A percentile compares a stretch with the other conserved stretches of the same genome.
phyloP scores from a whole-genome alignment of 139 green algal genomes.

The Closterium sp. region DNA sequence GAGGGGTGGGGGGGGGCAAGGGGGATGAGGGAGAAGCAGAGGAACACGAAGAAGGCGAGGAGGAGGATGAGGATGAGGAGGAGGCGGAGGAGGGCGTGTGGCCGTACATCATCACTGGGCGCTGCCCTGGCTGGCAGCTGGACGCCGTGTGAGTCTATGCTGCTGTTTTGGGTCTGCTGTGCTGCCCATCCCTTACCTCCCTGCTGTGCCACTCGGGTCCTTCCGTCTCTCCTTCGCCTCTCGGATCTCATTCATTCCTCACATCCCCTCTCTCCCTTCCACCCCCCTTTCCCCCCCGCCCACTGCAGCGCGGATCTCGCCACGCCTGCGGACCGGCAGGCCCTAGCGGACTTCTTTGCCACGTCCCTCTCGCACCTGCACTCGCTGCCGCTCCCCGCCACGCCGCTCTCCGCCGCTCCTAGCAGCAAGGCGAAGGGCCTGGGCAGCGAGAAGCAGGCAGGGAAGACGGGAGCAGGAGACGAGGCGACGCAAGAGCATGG shows the following conservation, averaged over 20 bases:
- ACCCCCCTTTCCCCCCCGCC: not conserved
- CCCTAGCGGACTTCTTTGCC: not conserved
- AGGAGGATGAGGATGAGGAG: not conserved
- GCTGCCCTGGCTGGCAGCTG: not conserved
- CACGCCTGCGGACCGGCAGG: not conserved
- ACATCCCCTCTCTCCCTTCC: not conserved
- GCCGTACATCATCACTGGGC: slow-evolving; percentile 11
- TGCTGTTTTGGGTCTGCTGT: no score
- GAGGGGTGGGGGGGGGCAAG: not conserved
- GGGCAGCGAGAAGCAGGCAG: not conserved
- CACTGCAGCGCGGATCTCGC: not conserved
- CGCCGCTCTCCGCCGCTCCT: not conserved
- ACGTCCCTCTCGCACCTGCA: not conserved
- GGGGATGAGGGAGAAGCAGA: not conserved
- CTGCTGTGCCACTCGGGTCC: no score
- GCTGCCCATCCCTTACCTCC: no score
- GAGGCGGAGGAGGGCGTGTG: slow-evolving; percentile 1
- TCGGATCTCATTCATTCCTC: not conserved
- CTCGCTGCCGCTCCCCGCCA: slow-evolving; percentile 6
- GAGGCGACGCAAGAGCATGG: not conserved
- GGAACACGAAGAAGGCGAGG: not conserved
- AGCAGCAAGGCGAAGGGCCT: not conserved
- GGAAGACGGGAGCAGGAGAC: not conserved
- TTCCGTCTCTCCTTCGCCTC: no score
- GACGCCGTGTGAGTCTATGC: not conserved